phyloP scores from a whole-genome alignment of 1,284 basidiomycete species.

The Erythrobasidium hasegawianum region DNA sequence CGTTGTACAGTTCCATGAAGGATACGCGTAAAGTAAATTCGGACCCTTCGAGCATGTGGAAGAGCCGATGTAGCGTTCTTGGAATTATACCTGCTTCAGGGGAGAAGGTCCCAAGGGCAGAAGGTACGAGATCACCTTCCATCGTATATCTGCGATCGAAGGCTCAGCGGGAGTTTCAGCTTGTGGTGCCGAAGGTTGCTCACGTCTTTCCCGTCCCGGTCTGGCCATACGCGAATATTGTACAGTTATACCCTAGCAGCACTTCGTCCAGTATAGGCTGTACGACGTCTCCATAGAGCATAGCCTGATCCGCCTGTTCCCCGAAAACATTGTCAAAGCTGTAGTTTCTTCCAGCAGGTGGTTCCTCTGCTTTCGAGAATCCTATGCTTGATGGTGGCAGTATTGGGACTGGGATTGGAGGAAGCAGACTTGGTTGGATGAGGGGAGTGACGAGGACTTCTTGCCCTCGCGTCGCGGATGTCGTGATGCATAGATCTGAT shows the following conservation, averaged over 20 bases:
- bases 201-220: constrained; percentile 99
- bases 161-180: no score
- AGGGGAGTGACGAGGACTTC: constrained; percentile 68
- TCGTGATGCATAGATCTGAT: constrained; percentile 25
- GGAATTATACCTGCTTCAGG: constrained; percentile 94
- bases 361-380: constrained; percentile 34
- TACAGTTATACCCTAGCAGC: constrained; percentile 93
- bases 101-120: constrained; percentile 74
- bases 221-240: constrained; percentile 97
- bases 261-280: constrained; percentile 90
- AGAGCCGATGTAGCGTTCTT: constrained; percentile 88
- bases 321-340: constrained; percentile 92
- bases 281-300: constrained; percentile 92
- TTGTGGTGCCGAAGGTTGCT: constrained; percentile 45
- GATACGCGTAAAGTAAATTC: constrained; percentile 94
- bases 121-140: constrained; percentile 82
- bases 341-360: constrained; percentile 66
- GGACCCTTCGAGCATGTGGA: constrained; percentile 74
- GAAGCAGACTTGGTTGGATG: constrained; percentile 53
- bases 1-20: constrained; percentile 97
- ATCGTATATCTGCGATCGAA: constrained; percentile 71
- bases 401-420: constrained; percentile 57
- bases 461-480: constrained; percentile 57
- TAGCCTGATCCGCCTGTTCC: constrained; percentile 91
- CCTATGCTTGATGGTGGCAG: constrained; percentile 55